Conservation (phyloP, 345 rosid species). For the Linum tenue region DNA sequence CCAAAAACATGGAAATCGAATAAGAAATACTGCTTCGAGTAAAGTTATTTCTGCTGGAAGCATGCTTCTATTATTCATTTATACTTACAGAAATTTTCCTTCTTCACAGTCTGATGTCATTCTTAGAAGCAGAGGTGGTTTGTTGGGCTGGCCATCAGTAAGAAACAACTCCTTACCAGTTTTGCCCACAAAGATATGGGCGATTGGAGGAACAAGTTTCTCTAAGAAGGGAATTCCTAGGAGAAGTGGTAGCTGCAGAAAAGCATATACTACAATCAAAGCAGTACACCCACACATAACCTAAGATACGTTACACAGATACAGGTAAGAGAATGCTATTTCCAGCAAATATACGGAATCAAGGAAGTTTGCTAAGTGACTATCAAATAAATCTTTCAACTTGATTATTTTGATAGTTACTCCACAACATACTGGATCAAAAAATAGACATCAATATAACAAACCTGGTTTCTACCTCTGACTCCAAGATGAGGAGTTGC, state of each 20-base stretch:
- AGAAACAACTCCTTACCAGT: conserved; percentile 89
- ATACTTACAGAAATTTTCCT: conserved; percentile 62
- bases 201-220: conserved; percentile 78
- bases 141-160: conserved; percentile 70
- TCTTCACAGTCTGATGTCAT: conserved; percentile 84
- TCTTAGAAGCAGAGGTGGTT: conserved; percentile 79
- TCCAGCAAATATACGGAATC: too few relatives aligned
- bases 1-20: neutral
- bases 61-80: neutral
- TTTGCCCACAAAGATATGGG: conserved; percentile 62
- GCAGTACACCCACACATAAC: too few relatives aligned
- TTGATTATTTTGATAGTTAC: neutral
- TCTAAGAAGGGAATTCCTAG: conserved; percentile 81
- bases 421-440: neutral
- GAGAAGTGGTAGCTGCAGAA: conserved; percentile 74
- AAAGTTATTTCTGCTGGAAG: neutral
- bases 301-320: too few relatives aligned
- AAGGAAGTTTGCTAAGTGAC: too few relatives aligned
- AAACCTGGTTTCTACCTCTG: conserved; percentile 93
- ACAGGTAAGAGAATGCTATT: too few relatives aligned
- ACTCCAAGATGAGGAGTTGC: conserved; percentile 99
- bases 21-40: neutral
- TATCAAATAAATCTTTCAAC: too few relatives aligned
- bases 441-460: conserved; percentile 11
- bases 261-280: neutral